Base-by-base conservation (phyloP, 129 eudicot genomes). In the Cynara cardunculus region DNA sequence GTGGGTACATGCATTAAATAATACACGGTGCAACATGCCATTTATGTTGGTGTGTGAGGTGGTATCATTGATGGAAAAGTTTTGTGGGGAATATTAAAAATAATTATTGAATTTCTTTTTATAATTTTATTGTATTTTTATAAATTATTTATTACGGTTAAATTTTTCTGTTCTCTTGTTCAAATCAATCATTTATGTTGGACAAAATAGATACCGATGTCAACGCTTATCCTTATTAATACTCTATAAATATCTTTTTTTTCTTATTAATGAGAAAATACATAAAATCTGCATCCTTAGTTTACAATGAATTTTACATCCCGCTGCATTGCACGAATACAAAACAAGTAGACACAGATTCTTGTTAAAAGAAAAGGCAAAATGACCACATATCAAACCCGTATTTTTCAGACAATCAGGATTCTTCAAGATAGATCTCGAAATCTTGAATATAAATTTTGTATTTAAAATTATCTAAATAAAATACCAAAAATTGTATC, bases 21-120 rank as follows among this genome's bases (percentile, higher is more conserved):
- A 64, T 31, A 61, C 80, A 32, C 46, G 72, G 71, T 77, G 73
- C 72, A 64, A 34, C 32, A 65, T 77, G 73, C 37, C 59, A 65
- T 26, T 77, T 64, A 76, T 65, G 31, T 77, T 65, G 59, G 73
- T 25, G 32, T 24, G 72, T 59, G 72, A 37, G 80, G 80, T 76
- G 80, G 32, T 1, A 76, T 62, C 25, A n/a, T 56, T 56, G 65
- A 56, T 18, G 65, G n/a, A 56, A 19, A 56, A 56, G 53, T 56
- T 56, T 56, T 19, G 21, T 56, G 65, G 65, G 22, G n/a, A 4
- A 56, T 56, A 53, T 53, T n/a, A 53, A 53, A 49, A 4, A 14
- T 49, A 16, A 49, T 16, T 0, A 49, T 1, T 3, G 7, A 18
- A 34, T 34, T 3, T 16, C n/a, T n/a, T 49, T 16, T 53, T 53